A percentile compares a stretch with the other conserved stretches of the same genome.
These are phyloP conservation scores for Raphanus raphanistrum DNA, from an alignment of 345 rosid species.

Conservation along the genomic window DNA sequence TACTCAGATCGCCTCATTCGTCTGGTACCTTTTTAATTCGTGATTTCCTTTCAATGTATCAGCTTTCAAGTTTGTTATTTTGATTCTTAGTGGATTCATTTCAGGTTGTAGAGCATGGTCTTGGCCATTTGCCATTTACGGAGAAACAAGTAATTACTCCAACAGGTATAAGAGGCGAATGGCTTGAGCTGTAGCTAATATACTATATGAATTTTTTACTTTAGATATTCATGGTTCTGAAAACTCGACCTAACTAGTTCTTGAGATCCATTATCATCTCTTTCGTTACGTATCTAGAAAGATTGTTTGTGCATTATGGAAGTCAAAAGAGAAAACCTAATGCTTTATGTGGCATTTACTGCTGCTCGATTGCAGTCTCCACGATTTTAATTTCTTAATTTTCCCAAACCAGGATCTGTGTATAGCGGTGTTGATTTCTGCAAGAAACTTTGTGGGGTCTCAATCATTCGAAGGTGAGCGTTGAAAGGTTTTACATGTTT, in stretches of 20 bases:
- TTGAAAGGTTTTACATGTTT: slow-evolving; percentile 39
- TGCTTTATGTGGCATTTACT: slow-evolving; percentile 4
- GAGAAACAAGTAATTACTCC: slow-evolving; percentile 97
- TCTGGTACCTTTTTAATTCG: slow-evolving; percentile 53
- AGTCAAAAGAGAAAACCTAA: neutral
- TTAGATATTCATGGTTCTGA: slow-evolving; percentile 12
- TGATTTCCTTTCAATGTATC: slow-evolving; percentile 15
- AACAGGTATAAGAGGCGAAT: slow-evolving; percentile 57
- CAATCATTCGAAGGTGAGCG: slow-evolving; percentile 91
- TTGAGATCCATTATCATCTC: neutral
- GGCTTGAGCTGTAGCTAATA: slow-evolving; percentile 7
- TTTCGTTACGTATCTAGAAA: neutral
- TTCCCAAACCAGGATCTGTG: slow-evolving; percentile 58
- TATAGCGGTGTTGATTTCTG: slow-evolving; percentile 98
- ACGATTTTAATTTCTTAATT: slow-evolving; percentile 5
- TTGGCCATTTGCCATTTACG: slow-evolving; percentile 93
- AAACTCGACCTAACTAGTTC: slow-evolving; percentile 2
- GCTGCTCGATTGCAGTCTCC: neutral
- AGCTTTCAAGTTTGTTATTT: slow-evolving; percentile 15
- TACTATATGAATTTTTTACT: neutral
- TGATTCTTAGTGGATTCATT: slow-evolving; percentile 29
- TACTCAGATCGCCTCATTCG: slow-evolving; percentile 97
- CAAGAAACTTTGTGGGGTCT: slow-evolving; percentile 97
- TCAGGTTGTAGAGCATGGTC: slow-evolving; percentile 98
- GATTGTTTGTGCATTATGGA: neutral